Evolutionary conservation across 2,329 filamentous ascomycete species (phyloP).

Genomic region (Clarireedia homoeocarpa): DNA sequence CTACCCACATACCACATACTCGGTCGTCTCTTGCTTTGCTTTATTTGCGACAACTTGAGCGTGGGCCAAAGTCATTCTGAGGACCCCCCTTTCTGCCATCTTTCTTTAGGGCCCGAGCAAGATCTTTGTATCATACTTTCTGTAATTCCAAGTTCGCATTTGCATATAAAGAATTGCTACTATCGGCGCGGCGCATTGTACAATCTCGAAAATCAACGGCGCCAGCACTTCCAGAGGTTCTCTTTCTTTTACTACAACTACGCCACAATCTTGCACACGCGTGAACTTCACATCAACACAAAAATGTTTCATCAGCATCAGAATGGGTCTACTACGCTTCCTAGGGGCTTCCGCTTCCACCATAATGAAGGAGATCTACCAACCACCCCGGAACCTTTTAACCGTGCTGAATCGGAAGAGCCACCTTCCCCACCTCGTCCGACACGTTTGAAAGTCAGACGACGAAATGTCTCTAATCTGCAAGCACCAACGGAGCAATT

Average conservation of each 20-base stretch:
- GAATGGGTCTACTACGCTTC: slow-evolving; percentile 26
- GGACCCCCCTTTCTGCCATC: neutral
- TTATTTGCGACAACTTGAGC: neutral
- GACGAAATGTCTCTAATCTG: slow-evolving; percentile 26
- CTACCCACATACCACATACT: neutral
- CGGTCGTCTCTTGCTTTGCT: neutral
- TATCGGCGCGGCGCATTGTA: slow-evolving; percentile 10
- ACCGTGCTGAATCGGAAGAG: slow-evolving; percentile 14
- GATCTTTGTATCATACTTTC: slow-evolving; percentile 3
- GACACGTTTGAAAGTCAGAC: slow-evolving; percentile 24
- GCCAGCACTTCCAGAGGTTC: neutral
- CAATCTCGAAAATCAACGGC: neutral
- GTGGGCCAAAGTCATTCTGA: neutral
- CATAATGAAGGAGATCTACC: slow-evolving; percentile 19
- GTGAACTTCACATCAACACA: slow-evolving; percentile 5
- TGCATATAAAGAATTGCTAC: slow-evolving; percentile 3
- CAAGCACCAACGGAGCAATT: slow-evolving; percentile 56
- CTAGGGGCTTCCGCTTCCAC: slow-evolving; percentile 26
- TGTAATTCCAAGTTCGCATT: slow-evolving; percentile 11
- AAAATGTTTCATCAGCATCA: slow-evolving; percentile 22
- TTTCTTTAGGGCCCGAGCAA: neutral
- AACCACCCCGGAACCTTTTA: slow-evolving; percentile 25
- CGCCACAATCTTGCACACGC: slow-evolving; percentile 11
- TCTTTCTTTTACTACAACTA: neutral
- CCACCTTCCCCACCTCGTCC: slow-evolving; percentile 27